A percentile compares a stretch with the other conserved stretches of the same genome.
phyloP scores from a whole-genome alignment of 2,329 filamentous ascomycete genomes.

The Scopulariopsis brevicaulis region DNA sequence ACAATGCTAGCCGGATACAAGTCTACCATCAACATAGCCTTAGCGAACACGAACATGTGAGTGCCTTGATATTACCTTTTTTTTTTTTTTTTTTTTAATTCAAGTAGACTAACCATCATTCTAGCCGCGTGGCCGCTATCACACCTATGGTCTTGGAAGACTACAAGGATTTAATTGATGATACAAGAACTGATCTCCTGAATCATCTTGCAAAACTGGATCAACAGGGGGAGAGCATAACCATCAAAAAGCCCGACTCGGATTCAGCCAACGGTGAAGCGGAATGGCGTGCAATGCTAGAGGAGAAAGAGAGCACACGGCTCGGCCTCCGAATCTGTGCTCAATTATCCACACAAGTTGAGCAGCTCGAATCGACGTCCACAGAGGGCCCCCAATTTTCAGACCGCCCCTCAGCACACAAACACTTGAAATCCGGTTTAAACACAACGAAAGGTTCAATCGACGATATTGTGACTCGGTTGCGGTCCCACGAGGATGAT shows the following conservation, averaged over 20 bases:
- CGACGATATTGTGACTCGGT: conserved; percentile 6
- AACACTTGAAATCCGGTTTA: conserved; percentile 9
- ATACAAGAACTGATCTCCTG: conserved; percentile 7
- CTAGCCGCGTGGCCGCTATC: conserved; percentile 1
- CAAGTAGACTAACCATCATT: no score
- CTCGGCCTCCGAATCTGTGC: conserved; percentile 12
- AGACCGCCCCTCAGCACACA: conserved; percentile 10
- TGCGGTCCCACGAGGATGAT: conserved; percentile 8
- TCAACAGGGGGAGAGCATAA: conserved; percentile 3
- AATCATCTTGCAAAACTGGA: conserved; percentile 5
- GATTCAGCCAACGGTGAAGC: neutral
- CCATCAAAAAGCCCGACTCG: neutral
- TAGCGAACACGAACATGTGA: conserved; percentile 12
- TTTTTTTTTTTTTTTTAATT: no score
- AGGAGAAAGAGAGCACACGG: conserved; percentile 13
- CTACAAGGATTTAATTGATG: conserved; percentile 10
- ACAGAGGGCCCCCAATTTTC: conserved; percentile 9
- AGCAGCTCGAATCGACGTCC: conserved; percentile 8
- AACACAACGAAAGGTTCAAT: conserved; percentile 9
- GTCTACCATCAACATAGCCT: conserved; percentile 12
- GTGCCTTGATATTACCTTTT: neutral
- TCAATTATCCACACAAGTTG: conserved; percentile 12
- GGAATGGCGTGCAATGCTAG: conserved; percentile 11
- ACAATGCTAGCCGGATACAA: conserved; percentile 27
- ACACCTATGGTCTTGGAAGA: conserved; percentile 8